These are phyloP conservation scores for Blastomyces gilchristii DNA, from an alignment of 2,329 filamentous ascomycete genomes.

Conservation along the genomic window DNA sequence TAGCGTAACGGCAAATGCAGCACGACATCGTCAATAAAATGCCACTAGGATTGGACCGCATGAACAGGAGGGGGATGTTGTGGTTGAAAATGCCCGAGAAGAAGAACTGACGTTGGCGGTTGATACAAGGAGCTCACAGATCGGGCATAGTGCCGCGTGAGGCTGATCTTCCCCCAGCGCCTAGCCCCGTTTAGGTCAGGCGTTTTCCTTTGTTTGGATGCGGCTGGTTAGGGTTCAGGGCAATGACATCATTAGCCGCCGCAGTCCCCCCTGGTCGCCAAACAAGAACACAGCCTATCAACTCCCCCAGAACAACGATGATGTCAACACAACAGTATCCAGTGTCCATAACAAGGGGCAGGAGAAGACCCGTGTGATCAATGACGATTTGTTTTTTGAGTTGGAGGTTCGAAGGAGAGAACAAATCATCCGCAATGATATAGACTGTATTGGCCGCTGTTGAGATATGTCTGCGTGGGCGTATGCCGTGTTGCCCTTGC, in stretches of 20 bases:
- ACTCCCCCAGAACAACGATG: not conserved
- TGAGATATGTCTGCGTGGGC: not conserved
- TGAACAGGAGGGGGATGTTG: not conserved
- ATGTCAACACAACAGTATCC: not conserved
- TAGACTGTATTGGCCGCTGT: not conserved
- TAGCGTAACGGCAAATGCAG: not conserved
- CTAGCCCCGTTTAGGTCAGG: not conserved
- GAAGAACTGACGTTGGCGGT: slow-evolving; percentile 4
- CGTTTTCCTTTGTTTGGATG: not conserved
- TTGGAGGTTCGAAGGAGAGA: not conserved
- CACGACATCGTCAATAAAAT: not conserved
- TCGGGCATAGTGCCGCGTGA: not conserved
- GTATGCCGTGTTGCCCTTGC: not conserved
- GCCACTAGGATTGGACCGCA: not conserved
- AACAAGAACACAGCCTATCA: not conserved
- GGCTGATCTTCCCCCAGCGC: not conserved
- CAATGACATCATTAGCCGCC: slow-evolving; percentile 5
- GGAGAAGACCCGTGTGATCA: not conserved
- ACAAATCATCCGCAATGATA: not conserved
- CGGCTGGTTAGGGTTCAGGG: not conserved
- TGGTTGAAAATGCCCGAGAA: not conserved
- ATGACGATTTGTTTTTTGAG: not conserved
- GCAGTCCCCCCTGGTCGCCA: not conserved
- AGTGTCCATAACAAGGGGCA: not conserved
- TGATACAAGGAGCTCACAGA: not conserved